Percentiles rank a stretch among this genome's conserved stretches.
Evolutionary conservation across 768 basidiomycete genomes (phyloP).

Genomic region (Dictyophora rubrovolvata): DNA sequence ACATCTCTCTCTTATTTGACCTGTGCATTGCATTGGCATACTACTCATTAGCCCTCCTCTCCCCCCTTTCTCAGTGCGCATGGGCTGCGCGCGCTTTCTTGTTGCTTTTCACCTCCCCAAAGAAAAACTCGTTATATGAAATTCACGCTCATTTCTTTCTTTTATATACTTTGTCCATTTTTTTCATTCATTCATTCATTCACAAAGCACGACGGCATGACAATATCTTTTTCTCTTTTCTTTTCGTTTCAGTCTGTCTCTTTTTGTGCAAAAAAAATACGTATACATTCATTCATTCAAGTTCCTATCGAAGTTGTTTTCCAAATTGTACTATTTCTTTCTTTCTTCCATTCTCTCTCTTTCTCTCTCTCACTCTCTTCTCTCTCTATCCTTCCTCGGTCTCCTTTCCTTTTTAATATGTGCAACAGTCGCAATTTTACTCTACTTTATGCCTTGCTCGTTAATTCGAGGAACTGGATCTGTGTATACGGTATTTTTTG

Average conservation of each 20-base stretch:
- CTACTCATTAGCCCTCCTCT: constrained; percentile 83
- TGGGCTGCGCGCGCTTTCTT: not conserved
- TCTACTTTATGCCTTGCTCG: not conserved
- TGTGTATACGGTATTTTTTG: too few relatives aligned
- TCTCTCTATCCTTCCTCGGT: constrained; percentile 25
- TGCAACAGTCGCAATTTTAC: constrained; percentile 29
- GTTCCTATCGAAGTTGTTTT: too few relatives aligned
- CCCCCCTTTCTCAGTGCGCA: too few relatives aligned
- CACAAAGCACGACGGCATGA: constrained; percentile 18
- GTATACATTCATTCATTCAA: constrained; percentile 5
- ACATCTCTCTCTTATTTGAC: not conserved
- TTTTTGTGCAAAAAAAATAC: constrained; percentile 13
- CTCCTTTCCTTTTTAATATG: constrained; percentile 21
- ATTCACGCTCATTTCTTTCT: not conserved
- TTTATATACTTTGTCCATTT: constrained; percentile 17
- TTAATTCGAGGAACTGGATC: not conserved
- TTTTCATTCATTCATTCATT: constrained; percentile 14
- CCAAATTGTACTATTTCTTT: constrained; percentile 11
- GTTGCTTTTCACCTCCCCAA: not conserved
- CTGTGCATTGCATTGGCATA: constrained; percentile 82
- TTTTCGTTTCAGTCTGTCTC: too few relatives aligned
- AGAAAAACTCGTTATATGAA: too few relatives aligned
- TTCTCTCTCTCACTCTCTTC: constrained; percentile 16
- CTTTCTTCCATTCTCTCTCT: constrained; percentile 13
- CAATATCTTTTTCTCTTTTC: constrained; percentile 10